Evolutionary conservation across 2,329 filamentous ascomycete genomes (phyloP), one percentile per base, ranked within the genome.

Genomic region (Trichoderma sp.): DNA sequence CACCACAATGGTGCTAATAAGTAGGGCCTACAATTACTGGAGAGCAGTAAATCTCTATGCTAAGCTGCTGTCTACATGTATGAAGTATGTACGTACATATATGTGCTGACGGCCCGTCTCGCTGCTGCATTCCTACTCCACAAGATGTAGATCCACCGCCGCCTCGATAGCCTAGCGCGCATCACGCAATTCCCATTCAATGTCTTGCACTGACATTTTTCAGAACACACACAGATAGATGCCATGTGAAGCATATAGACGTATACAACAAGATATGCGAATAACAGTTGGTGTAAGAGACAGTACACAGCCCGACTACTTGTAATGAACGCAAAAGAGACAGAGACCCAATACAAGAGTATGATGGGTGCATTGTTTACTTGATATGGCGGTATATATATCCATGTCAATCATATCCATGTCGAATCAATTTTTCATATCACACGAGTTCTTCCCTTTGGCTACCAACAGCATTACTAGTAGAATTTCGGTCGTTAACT

Each of bases 101-200:
- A 50, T 17, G 15, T 42, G 56, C 60, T 53, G 32, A 64, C 34
- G 48, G 60, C 60, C 60, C 34, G 60, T 42, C 50, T 54, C 35
- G 42, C 25, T n/a, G 50, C 37, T 42, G 29, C 48, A 42, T 22
- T 27, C 27, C 22, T 50, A 42, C 58, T 37, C 29, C 61, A 35
- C 50, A 17, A 34, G 29, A 34, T 54, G 8, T n/a, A 34, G 50
- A 56, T 64, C 61, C 61, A 45, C 50, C 9, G 34, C 45, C 50
- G 61, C 48, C 32, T 64, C 35, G 61, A 64, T 34, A 64, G 50
- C 61, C 61, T 64, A 54, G 61, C 35, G 61, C 35, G 61, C 61
- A 64, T 52, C 59, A 37, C n/a, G 29, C 32, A 35, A 35, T 35
- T 29, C 25, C 35, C 5, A 32, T 19, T 54, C 32, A 12, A 54